Evolutionary conservation across 2,329 filamentous ascomycete genomes (phyloP).

Genomic region (Ophiocordyceps unilateralis): DNA sequence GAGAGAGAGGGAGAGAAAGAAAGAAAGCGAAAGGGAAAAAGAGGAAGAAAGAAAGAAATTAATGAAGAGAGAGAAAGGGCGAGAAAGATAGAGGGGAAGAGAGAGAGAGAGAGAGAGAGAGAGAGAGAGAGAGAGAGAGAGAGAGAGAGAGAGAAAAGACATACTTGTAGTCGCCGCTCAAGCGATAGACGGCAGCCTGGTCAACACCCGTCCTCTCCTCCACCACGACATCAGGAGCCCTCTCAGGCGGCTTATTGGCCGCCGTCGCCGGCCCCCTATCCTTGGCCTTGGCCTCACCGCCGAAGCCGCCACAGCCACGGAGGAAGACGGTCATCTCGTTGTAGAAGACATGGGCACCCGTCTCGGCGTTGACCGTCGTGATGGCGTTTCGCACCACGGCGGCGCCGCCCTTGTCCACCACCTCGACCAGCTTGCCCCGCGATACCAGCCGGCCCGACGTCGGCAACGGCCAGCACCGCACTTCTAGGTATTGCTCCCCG

Average conservation of each 20-base stretch:
- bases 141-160: conserved; percentile 4
- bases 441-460: conserved; percentile 64
- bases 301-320: conserved; percentile 79
- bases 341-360: conserved; percentile 85
- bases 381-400: conserved; percentile 67
- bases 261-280: conserved; percentile 71
- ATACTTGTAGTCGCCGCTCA: conserved; percentile 82
- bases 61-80: not conserved
- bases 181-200: conserved; percentile 82
- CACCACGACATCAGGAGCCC: conserved; percentile 62
- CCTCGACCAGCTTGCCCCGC: conserved; percentile 70
- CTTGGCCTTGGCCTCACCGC: conserved; percentile 57
- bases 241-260: conserved; percentile 59
- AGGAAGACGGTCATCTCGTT: conserved; percentile 93
- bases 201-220: conserved; percentile 79
- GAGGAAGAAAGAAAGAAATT: not conserved
- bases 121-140: not conserved
- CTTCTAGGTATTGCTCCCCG: conserved; percentile 95
- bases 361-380: conserved; percentile 70
- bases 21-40: not conserved
- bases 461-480: conserved; percentile 81
- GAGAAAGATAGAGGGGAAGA: not conserved
- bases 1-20: not conserved
- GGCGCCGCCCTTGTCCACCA: conserved; percentile 87
- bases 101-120: not conserved